Conservation (phyloP, 1,139 yeast genomes). For the Diutina sp. region DNA sequence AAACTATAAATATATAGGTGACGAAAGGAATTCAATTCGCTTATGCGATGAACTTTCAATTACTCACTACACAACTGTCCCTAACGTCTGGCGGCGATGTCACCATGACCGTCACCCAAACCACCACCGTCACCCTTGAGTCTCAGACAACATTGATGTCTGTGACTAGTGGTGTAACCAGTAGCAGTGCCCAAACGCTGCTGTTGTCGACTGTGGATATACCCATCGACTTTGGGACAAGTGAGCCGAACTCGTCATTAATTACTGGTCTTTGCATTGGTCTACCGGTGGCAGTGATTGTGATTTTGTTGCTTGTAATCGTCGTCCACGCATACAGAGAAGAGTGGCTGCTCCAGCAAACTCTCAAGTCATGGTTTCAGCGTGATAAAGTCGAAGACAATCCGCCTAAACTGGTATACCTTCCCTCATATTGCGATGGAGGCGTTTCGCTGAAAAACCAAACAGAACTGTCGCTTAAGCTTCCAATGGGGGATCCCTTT, state of each 20-base stretch:
- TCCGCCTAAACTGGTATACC: neutral
- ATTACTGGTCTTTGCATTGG: neutral
- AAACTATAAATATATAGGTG: neutral
- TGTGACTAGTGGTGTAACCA: neutral
- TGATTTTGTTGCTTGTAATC: neutral
- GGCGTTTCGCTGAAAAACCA: neutral
- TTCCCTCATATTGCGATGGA: neutral
- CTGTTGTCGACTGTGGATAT: neutral
- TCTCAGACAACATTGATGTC: neutral
- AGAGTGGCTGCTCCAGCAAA: neutral
- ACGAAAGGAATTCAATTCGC: no score
- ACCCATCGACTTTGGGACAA: neutral
- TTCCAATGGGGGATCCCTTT: neutral
- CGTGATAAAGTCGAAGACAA: neutral
- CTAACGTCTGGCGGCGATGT: neutral
- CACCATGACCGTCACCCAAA: neutral
- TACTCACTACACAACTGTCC: neutral
- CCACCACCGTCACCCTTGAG: neutral
- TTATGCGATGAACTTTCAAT: neutral
- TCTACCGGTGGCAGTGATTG: neutral
- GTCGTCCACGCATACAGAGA: neutral
- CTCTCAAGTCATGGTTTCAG: neutral
- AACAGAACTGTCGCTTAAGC: neutral
- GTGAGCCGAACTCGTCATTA: neutral
- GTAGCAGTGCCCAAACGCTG: neutral